A percentile compares a stretch with the other conserved stretches of the same genome.
phyloP scores from a whole-genome alignment of 768 basidiomycete genomes.

The Rhizopogon rudus region DNA sequence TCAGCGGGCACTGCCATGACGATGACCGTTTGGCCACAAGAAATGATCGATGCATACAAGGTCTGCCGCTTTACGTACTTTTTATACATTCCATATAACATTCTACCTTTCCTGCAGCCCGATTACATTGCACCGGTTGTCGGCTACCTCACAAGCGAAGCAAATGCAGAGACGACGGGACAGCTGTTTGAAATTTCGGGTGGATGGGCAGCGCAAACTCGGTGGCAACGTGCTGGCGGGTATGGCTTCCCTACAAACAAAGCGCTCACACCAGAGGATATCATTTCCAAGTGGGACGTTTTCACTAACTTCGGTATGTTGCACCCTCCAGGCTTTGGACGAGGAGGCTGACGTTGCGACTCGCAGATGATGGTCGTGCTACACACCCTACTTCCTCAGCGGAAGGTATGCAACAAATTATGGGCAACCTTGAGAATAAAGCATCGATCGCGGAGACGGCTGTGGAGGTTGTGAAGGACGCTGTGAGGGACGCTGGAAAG shows the following conservation, averaged over 20 bases:
- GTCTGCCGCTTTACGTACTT: slow-evolving; percentile 27
- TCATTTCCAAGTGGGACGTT: slow-evolving; percentile 71
- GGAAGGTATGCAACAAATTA: slow-evolving; percentile 75
- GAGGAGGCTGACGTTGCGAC: background rate
- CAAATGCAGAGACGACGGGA: slow-evolving; percentile 70
- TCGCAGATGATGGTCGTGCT: slow-evolving; percentile 69
- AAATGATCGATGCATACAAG: slow-evolving; percentile 89
- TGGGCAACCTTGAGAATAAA: slow-evolving; percentile 51
- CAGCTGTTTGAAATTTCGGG: slow-evolving; percentile 82
- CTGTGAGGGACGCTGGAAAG: slow-evolving; percentile 39
- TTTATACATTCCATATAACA: background rate
- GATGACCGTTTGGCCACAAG: slow-evolving; percentile 76
- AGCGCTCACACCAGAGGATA: slow-evolving; percentile 73
- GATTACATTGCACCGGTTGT: slow-evolving; percentile 92
- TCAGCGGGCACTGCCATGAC: slow-evolving; percentile 93
- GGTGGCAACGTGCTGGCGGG: slow-evolving; percentile 91
- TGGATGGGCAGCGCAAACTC: slow-evolving; percentile 88
- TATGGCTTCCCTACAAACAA: slow-evolving; percentile 80
- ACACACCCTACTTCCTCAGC: slow-evolving; percentile 72
- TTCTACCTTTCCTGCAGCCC: slow-evolving; percentile 41
- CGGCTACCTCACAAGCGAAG: slow-evolving; percentile 82
- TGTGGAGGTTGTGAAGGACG: slow-evolving; percentile 50
- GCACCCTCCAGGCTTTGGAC: background rate
- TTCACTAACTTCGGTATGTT: slow-evolving; percentile 81
- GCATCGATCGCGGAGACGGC: slow-evolving; percentile 29